A percentile compares a stretch with the other conserved stretches of the same genome.
phyloP scores from a whole-genome alignment of 2,329 filamentous ascomycete genomes.

The Setomelanomma holmii region DNA sequence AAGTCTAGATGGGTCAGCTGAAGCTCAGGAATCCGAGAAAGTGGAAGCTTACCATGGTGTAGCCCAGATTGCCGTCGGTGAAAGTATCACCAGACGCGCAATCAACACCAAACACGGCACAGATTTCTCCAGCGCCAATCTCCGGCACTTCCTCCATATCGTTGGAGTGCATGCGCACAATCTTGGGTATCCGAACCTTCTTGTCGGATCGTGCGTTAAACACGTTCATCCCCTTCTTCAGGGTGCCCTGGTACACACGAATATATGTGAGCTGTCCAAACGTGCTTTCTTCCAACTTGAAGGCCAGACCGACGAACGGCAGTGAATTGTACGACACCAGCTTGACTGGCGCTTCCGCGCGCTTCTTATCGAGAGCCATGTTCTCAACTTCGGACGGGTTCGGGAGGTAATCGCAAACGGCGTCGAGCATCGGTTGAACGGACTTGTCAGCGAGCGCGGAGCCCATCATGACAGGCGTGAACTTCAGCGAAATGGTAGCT shows the following conservation, averaged over 20 bases:
- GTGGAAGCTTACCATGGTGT: constrained; percentile 71
- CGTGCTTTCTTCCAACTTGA: constrained; percentile 99
- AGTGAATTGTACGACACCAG: constrained; percentile 92
- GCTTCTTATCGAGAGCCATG: constrained; percentile 82
- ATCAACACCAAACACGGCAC: constrained; percentile 96
- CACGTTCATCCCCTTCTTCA: constrained; percentile 87
- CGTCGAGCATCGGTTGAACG: constrained; percentile 95
- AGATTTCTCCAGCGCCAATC: constrained; percentile 96
- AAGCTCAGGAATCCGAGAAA: too few species aligned
- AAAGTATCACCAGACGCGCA: constrained; percentile 98
- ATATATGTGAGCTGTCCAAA: constrained; percentile 99
- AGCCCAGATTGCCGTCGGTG: constrained; percentile 89
- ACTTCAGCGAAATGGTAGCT: constrained; percentile 86
- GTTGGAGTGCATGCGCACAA: constrained; percentile 99
- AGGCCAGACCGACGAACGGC: constrained; percentile 93
- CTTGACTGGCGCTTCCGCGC: constrained; percentile 80
- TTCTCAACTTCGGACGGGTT: constrained; percentile 91
- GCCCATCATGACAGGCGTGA: constrained; percentile 95
- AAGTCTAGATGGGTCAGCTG: constrained; percentile 68
- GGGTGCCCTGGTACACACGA: constrained; percentile 92
- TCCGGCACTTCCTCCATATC: constrained; percentile 97
- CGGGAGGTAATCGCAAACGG: constrained; percentile 93
- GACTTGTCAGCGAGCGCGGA: constrained; percentile 94
- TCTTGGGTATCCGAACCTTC: constrained; percentile 95
- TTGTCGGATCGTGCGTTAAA: constrained; percentile 95